Evolutionary conservation across 2,329 filamentous ascomycete species (phyloP).

Genomic region (Coniochaeta pulveracea): DNA sequence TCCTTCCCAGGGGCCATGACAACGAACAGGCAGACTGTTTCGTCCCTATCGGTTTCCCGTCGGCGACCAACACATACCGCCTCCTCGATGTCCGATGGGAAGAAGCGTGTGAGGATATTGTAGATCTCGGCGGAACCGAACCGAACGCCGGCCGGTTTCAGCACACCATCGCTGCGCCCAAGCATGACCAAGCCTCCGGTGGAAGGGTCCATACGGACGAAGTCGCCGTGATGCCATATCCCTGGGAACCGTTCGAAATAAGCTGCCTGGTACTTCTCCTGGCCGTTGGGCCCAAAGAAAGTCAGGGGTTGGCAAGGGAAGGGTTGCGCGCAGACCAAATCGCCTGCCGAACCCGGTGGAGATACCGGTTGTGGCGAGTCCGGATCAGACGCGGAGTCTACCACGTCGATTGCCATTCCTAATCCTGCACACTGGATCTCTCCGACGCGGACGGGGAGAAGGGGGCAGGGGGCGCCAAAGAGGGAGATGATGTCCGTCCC

Average conservation of each 20-base stretch:
- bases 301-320: constrained; percentile 87
- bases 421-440: constrained; percentile 71
- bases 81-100: constrained; percentile 68
- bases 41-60: constrained; percentile 60
- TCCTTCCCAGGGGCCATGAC: constrained; percentile 52
- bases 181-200: constrained; percentile 84
- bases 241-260: constrained; percentile 79
- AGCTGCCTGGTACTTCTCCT: constrained; percentile 65
- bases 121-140: constrained; percentile 96
- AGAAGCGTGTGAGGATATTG: constrained; percentile 80
- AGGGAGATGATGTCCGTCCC: constrained; percentile 95
- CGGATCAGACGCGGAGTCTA: constrained; percentile 41
- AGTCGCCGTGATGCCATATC: constrained; percentile 93
- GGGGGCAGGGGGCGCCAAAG: constrained; percentile 74
- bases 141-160: constrained; percentile 84
- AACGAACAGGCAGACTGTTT: constrained; percentile 81
- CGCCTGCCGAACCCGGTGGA: constrained; percentile 59
- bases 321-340: constrained; percentile 74
- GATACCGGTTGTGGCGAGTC: constrained; percentile 34
- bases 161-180: constrained; percentile 79
- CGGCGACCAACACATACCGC: constrained; percentile 78
- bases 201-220: constrained; percentile 57
- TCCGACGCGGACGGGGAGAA: constrained; percentile 60
- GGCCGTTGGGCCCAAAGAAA: constrained; percentile 69
- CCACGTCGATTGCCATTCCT: constrained; percentile 63